Base-by-base conservation (phyloP, 345 rosid genomes). In the Nasturtium officinale region DNA sequence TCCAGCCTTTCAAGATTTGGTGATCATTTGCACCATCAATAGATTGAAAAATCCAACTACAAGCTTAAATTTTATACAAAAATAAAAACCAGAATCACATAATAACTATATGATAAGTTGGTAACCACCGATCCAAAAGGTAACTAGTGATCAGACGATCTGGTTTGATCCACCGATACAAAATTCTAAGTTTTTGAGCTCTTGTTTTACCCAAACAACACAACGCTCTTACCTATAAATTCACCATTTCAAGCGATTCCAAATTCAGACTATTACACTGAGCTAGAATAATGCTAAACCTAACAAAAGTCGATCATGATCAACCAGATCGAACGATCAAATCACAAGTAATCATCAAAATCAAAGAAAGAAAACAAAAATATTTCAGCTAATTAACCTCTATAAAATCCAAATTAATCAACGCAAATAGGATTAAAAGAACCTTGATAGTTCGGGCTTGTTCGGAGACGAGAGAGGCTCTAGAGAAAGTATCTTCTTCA, bases 401-500 rank as follows among this genome's bases (percentile, higher is more conserved):
- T 0, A 23, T 1, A 26, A 26, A 16, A 0, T 60, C 21, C 29
- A 29, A 18, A 21, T 52, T 2, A 6, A 23, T 46, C 53, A 48
- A 9, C 56, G 7, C 7, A 42, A 21, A 7, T 8, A 6, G 9
- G 9, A 7, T 15, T 15, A n/a, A 62, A 37, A 71, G 28, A 12
- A 90, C 98, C 91, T 94, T 94, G 79, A 94, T 94, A 30, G 95
- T 77, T 69, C 97, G 92, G 32, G 97, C 82, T 81, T 96, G 98
- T 68, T 96, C 94, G 58, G 97, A 88, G 64, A 86, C 86, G 61
- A 96, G 89, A 53, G 98, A 96, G 37, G 97, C 95, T 82, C 86
- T 85, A 66, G 90, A 65, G 74, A 89, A 96, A 43, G 96, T 85
- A 30, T 96, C 97, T 42, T 92, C 96, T 56, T 89, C 96, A 1